phyloP scores from a whole-genome alignment of 495 filamentous ascomycete genomes.

The Aspergillus sclerotioniger region DNA sequence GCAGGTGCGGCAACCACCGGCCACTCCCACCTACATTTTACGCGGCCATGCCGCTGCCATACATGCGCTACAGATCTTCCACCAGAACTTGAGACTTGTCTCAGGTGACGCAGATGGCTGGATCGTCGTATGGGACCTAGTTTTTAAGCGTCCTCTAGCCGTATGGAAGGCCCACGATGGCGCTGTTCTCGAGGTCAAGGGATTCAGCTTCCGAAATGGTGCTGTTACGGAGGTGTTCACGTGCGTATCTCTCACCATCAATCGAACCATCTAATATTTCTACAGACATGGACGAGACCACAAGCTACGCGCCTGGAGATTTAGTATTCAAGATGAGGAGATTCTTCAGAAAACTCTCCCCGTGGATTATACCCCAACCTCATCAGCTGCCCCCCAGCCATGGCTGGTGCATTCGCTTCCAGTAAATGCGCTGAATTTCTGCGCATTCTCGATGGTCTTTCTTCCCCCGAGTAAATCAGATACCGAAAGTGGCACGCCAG shows the following conservation, averaged over 20 bases:
- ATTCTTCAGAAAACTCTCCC: slow-evolving; percentile 68
- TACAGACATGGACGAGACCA: slow-evolving; percentile 86
- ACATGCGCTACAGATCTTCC: slow-evolving; percentile 73
- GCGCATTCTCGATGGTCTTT: slow-evolving; percentile 67
- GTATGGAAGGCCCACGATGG: slow-evolving; percentile 87
- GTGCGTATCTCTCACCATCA: slow-evolving; percentile 51
- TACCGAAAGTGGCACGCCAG: not conserved
- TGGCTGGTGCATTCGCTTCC: slow-evolving; percentile 81
- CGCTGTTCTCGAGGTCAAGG: slow-evolving; percentile 75
- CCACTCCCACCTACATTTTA: slow-evolving; percentile 80
- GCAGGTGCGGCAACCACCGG: slow-evolving; percentile 38
- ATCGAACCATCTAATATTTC: slow-evolving; percentile 4
- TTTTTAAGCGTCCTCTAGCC: slow-evolving; percentile 74
- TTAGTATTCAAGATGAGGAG: slow-evolving; percentile 54
- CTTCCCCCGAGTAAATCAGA: slow-evolving; percentile 1
- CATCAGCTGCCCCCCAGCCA: slow-evolving; percentile 50
- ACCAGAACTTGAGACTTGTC: slow-evolving; percentile 69
- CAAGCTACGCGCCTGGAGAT: slow-evolving; percentile 80
- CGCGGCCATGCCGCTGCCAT: slow-evolving; percentile 83
- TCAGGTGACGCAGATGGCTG: slow-evolving; percentile 91
- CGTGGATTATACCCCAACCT: slow-evolving; percentile 46
- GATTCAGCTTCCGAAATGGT: slow-evolving; percentile 34
- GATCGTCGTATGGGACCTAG: slow-evolving; percentile 80
- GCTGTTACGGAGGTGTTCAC: slow-evolving; percentile 61
- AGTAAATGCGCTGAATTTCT: slow-evolving; percentile 96